Conservation (phyloP, 257 asterid genomes). For the Solanum corneliomulleri region DNA sequence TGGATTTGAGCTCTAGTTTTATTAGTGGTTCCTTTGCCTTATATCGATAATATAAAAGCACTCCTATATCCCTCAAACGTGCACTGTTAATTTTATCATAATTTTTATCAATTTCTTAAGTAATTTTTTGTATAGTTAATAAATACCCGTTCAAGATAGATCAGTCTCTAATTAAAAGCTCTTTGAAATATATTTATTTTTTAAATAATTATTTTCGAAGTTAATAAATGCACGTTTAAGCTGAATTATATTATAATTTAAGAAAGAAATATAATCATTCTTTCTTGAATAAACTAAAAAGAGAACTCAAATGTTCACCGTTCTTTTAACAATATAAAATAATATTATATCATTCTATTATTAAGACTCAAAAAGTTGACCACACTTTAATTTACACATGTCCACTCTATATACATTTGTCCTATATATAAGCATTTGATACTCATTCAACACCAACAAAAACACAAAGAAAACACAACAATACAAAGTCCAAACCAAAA, state of each 20-base stretch:
- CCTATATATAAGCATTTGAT: not conserved
- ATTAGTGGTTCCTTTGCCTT: too few species aligned
- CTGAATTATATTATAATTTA: too few species aligned
- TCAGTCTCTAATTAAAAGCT: too few species aligned
- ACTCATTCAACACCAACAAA: not conserved
- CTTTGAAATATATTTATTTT: too few species aligned
- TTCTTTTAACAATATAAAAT: not conserved
- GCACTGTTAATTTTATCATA: too few species aligned
- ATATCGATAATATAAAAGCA: too few species aligned
- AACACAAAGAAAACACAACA: not conserved
- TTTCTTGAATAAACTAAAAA: not conserved
- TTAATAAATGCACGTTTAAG: too few species aligned
- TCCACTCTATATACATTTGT: not conserved
- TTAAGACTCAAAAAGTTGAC: not conserved
- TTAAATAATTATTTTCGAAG: too few species aligned
- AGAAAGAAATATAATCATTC: not conserved
- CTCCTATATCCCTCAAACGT: rapidly evolving
- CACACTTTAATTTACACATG: not conserved
- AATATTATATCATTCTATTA: not conserved
- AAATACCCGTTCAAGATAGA: rapidly evolving
- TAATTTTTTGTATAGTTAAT: too few species aligned
- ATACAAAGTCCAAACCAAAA: not conserved
- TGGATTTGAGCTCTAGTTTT: too few species aligned
- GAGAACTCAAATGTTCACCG: not conserved
- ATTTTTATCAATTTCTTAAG: too few species aligned